Evolutionary conservation across 352 stramenopile species (phyloP).

Genomic region (Vaucheria bursata): DNA sequence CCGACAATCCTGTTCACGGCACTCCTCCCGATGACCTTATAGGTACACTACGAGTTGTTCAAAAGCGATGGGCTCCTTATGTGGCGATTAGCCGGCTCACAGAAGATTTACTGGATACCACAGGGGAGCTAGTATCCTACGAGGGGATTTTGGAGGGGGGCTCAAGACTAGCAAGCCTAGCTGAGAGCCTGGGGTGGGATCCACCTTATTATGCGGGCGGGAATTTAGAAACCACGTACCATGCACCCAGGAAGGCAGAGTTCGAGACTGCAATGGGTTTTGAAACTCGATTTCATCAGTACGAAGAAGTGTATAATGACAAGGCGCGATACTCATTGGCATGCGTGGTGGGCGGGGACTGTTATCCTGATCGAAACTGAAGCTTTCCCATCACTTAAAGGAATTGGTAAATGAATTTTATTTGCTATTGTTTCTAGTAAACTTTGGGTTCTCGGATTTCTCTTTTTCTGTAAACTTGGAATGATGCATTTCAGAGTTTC

Average conservation of each 20-base stretch:
- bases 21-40: slow-evolving; percentile 82
- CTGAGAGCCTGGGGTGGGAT: neutral
- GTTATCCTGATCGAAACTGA: too few species aligned
- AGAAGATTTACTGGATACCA: slow-evolving; percentile 74
- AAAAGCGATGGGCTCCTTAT: slow-evolving; percentile 81
- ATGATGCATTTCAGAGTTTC: too few species aligned
- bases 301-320: slow-evolving; percentile 53
- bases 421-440: too few species aligned
- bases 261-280: slow-evolving; percentile 43
- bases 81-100: slow-evolving; percentile 78
- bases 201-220: too few species aligned
- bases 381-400: too few species aligned
- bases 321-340: slow-evolving; percentile 53
- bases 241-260: neutral
- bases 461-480: too few species aligned
- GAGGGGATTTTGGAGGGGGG: neutral
- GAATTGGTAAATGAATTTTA: too few species aligned
- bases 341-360: slow-evolving; percentile 54
- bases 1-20: slow-evolving; percentile 82
- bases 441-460: too few species aligned
- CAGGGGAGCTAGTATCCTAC: neutral
- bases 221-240: slow-evolving; percentile 12
- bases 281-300: slow-evolving; percentile 53
- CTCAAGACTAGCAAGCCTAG: neutral
- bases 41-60: slow-evolving; percentile 70